Conservation (phyloP, 1,284 basidiomycete species). For the Xerocomus alliaceus region DNA sequence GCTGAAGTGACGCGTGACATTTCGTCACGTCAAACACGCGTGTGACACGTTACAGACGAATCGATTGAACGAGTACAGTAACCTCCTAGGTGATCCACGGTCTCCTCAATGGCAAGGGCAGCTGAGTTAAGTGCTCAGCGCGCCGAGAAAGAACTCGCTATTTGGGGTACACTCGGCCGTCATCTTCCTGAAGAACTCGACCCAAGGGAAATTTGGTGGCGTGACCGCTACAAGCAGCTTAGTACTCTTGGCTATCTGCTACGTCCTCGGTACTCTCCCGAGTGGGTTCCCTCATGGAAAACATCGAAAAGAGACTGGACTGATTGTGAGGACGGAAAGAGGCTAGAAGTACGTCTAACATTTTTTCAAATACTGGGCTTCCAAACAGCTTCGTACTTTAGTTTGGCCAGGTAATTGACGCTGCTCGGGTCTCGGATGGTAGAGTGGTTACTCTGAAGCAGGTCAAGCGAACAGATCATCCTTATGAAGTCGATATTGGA, state of each 20-base stretch:
- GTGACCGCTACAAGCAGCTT: conserved; percentile 1
- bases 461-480: background rate
- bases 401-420: background rate
- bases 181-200: background rate
- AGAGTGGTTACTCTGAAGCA: background rate
- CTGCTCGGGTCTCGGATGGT: background rate
- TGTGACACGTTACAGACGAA: too few species aligned
- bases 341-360: background rate
- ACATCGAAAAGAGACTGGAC: background rate
- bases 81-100: background rate
- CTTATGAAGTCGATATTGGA: background rate
- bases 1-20: too few species aligned
- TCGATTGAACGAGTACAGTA: too few species aligned
- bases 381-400: background rate
- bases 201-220: conserved; percentile 5
- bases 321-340: conserved; percentile 1
- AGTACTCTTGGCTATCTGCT: background rate
- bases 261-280: background rate
- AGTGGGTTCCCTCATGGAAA: conserved; percentile 6
- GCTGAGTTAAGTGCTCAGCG: background rate
- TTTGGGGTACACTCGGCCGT: too few species aligned
- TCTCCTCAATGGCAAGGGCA: background rate
- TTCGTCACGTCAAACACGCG: too few species aligned
- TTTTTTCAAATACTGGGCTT: background rate
- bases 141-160: too few species aligned